A percentile compares a stretch with the other conserved stretches of the same genome.
phyloP scores from a whole-genome alignment of 1,284 basidiomycete species.

The Puccinia novopanici region DNA sequence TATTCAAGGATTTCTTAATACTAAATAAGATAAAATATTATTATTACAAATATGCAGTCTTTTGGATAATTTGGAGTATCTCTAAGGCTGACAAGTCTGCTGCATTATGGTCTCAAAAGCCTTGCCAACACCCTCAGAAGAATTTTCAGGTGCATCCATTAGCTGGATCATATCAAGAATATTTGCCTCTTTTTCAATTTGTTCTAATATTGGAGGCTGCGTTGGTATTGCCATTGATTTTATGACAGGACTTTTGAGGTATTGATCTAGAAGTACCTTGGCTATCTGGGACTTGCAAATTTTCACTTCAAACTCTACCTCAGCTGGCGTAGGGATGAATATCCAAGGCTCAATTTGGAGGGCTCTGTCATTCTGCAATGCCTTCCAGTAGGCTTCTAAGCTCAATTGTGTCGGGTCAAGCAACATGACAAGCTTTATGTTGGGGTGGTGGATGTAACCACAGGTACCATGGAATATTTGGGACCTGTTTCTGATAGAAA shows the following conservation, averaged over 20 bases:
- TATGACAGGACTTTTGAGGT: neutral
- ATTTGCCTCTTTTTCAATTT: neutral
- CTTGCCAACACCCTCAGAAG: slow-evolving; percentile 18
- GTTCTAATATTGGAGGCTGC: neutral
- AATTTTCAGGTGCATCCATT: slow-evolving; percentile 31
- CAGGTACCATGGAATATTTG: neutral
- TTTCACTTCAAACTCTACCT: neutral
- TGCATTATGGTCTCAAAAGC: slow-evolving; percentile 14
- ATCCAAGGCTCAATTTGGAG: neutral
- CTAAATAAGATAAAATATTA: too few species aligned
- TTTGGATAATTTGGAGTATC: too few species aligned
- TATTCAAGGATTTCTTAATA: too few species aligned
- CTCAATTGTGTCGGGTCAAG: neutral
- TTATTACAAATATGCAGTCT: too few species aligned
- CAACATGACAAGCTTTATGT: neutral
- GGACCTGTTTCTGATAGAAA: neutral
- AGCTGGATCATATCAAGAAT: slow-evolving; percentile 17
- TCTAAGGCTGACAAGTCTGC: too few species aligned
- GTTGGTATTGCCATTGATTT: neutral
- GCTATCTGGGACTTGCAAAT: slow-evolving; percentile 15
- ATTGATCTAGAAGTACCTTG: neutral
- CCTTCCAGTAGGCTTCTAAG: neutral
- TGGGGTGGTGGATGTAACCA: neutral
- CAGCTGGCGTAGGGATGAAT: neutral
- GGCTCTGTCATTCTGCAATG: neutral